Conservation (phyloP, 768 basidiomycete species). For the Nidula microcarpa region DNA sequence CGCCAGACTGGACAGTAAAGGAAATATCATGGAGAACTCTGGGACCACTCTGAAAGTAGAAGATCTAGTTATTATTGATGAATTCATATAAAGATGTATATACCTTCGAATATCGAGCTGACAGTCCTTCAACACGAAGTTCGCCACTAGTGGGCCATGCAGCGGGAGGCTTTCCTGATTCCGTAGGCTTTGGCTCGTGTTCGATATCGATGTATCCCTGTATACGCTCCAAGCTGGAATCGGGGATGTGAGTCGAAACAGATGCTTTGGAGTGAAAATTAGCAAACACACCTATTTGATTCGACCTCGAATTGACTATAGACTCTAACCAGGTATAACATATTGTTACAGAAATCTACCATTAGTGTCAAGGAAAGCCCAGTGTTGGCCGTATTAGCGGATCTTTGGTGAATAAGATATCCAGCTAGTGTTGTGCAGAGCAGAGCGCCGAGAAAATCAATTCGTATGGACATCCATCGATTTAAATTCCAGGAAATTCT, state of each 20-base stretch:
- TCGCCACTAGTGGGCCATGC: slow-evolving; percentile 59
- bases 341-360: slow-evolving; percentile 53
- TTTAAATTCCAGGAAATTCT: slow-evolving; percentile 53
- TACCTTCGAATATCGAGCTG: slow-evolving; percentile 45
- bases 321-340: slow-evolving; percentile 46
- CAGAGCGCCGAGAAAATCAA: slow-evolving; percentile 53
- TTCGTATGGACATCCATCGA: slow-evolving; percentile 47
- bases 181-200: slow-evolving; percentile 9
- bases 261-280: slow-evolving; percentile 14
- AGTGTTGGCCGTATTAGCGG: slow-evolving; percentile 31
- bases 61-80: not conserved
- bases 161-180: slow-evolving; percentile 46
- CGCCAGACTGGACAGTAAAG: slow-evolving; percentile 46
- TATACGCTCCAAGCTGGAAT: slow-evolving; percentile 12
- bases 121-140: slow-evolving; percentile 46
- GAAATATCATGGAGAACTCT: slow-evolving; percentile 47
- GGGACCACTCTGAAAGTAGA: slow-evolving; percentile 25
- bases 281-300: slow-evolving; percentile 32
- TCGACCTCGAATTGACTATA: slow-evolving; percentile 46
- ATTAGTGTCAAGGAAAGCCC: slow-evolving; percentile 62
- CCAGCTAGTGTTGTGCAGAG: slow-evolving; percentile 54
- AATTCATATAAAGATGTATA: not conserved
- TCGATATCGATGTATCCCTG: slow-evolving; percentile 11
- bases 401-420: slow-evolving; percentile 45
- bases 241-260: slow-evolving; percentile 11